Evolutionary conservation across 2,329 filamentous ascomycete species (phyloP), one percentile per base, ranked within the genome.

Genomic region (Teratosphaeria destructans): DNA sequence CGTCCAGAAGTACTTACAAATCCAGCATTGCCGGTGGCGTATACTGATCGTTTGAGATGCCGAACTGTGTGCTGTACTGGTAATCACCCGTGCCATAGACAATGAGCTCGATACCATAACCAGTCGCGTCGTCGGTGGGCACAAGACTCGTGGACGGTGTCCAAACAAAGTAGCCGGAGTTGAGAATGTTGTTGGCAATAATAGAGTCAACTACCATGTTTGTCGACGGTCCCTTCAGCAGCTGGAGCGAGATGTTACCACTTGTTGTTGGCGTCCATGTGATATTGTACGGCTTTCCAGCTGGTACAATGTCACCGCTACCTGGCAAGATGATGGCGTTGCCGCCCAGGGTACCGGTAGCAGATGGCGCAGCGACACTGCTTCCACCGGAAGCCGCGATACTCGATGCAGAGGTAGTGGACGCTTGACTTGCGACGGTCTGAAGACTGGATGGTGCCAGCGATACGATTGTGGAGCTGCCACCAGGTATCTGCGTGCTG

Each of bases 61-160:
- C 83, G 75, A 85, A 85, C 72, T 85, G 82, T 60, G 81, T 81
- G 52, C 79, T 81, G 74, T 79, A 84, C 71, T 86, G 83, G 78
- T 82, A 86, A 69, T 80, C 73, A 70, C 83, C 81, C 63, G 77
- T 82, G 56, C 76, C 75, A 68, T 85, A 81, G 64, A 81, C 82
- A 65, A 86, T 81, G 66, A 87, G 73, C 70, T 85, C 77, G 68
- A 86, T 75, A 62, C 83, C 84, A 74, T 85, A 86, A 73, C 77
- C 79, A 66, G 76, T 78, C 4, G 53, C 53, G 34, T 37, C 53
- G 23, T 59, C 43, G 16, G 52, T 63, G 26, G 70, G 67, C 47
- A 60, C 68, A 61, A 85, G 79, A 52, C 69, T 63, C 58, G 76
- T 70, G 61, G 74, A 67, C 52, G 81, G 81, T 52, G 79, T 82